Evolutionary conservation across 768 basidiomycete species (phyloP).

Genomic region (Kwoniella mangroviensis): DNA sequence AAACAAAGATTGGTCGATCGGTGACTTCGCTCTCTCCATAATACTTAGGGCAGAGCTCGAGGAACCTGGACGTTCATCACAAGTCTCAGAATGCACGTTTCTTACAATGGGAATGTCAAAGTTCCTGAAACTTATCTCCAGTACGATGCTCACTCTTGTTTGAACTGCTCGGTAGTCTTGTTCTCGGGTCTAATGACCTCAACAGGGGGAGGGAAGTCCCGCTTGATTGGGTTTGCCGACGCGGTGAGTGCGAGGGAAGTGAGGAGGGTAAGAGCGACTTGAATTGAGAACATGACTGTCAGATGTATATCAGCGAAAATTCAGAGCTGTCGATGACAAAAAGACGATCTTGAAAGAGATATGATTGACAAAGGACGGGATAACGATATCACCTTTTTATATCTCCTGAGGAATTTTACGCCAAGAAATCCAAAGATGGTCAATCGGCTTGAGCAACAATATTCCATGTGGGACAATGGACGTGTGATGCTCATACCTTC

Average conservation of each 20-base stretch:
- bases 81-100: neutral
- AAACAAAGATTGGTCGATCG: slow-evolving; percentile 13
- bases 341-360: neutral
- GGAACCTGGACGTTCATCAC: neutral
- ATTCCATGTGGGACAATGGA: neutral
- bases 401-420: no score
- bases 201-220: slow-evolving; percentile 3
- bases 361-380: neutral
- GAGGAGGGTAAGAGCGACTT: neutral
- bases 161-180: slow-evolving; percentile 9
- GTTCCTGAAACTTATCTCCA: neutral
- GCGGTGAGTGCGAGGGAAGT: neutral
- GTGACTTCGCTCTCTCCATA: slow-evolving; percentile 15
- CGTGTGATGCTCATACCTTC: neutral
- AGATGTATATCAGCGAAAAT: neutral
- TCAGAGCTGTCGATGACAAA: neutral
- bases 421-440: neutral
- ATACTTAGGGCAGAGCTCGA: slow-evolving; percentile 11
- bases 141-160: slow-evolving; percentile 9
- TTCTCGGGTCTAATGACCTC: slow-evolving; percentile 16
- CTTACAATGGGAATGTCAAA: neutral
- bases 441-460: neutral
- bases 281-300: neutral
- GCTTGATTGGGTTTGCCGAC: neutral
- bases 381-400: no score